Conservation (phyloP, 2,329 filamentous ascomycete species). For the Calonectria honghensis region DNA sequence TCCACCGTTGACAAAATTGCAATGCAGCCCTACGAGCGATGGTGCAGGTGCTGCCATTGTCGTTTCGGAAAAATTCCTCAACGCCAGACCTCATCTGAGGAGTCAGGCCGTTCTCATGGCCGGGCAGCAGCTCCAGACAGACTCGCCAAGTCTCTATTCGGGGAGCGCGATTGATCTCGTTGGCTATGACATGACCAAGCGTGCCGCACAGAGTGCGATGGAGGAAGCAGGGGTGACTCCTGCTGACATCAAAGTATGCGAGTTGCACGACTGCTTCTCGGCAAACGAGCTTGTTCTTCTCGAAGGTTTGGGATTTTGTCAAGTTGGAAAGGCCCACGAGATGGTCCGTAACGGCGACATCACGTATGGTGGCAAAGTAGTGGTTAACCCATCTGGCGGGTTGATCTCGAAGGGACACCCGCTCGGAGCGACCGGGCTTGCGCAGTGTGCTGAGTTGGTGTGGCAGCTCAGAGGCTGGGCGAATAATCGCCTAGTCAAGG, state of each 20-base stretch:
- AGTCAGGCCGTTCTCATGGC: slow-evolving; percentile 3
- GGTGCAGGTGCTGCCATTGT: slow-evolving; percentile 16
- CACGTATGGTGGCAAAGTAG: slow-evolving; percentile 1
- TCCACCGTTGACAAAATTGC: slow-evolving; percentile 9
- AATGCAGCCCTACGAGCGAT: slow-evolving; percentile 12
- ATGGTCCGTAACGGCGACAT: slow-evolving; percentile 15
- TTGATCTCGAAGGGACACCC: slow-evolving; percentile 17
- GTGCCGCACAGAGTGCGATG: not conserved
- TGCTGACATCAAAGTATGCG: slow-evolving; percentile 10
- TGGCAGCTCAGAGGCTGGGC: slow-evolving; percentile 11
- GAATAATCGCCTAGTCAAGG: slow-evolving; percentile 2
- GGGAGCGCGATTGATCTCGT: slow-evolving; percentile 2
- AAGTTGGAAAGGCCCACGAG: slow-evolving; percentile 6
- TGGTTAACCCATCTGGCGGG: slow-evolving; percentile 7
- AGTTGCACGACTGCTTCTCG: slow-evolving; percentile 15
- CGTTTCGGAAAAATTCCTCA: slow-evolving; percentile 13
- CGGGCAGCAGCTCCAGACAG: not conserved
- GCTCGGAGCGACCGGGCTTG: slow-evolving; percentile 13
- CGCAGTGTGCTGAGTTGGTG: slow-evolving; percentile 6
- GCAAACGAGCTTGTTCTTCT: slow-evolving; percentile 14
- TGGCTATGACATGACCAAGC: slow-evolving; percentile 17
- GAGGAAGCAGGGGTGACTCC: not conserved
- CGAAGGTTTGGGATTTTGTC: not conserved
- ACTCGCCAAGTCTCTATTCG: slow-evolving; percentile 3
- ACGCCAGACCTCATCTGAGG: slow-evolving; percentile 14